Evolutionary conservation across 2,329 filamentous ascomycete genomes (phyloP).

Genomic region (Alternaria gaisen): DNA sequence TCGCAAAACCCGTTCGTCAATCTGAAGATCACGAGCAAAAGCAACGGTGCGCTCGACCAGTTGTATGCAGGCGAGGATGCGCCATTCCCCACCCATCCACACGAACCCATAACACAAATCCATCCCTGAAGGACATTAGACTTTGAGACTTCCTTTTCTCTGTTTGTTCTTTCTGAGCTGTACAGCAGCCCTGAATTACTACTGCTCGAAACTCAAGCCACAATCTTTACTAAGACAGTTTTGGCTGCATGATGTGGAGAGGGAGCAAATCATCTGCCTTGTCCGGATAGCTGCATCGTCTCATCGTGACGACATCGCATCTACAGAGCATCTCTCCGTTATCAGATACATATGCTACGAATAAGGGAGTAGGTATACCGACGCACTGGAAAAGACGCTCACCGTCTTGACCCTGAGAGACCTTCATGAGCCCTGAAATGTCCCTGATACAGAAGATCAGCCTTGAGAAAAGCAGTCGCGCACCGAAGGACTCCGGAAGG

Average conservation of each 20-base stretch:
- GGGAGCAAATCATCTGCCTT: not conserved
- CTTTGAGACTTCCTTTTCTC: conserved; percentile 2
- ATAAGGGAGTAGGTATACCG: not conserved
- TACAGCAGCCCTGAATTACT: not conserved
- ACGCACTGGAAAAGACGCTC: not conserved
- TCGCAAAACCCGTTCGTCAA: conserved; percentile 7
- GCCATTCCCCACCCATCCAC: conserved; percentile 6
- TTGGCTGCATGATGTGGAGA: conserved; percentile 1
- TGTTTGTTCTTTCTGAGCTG: not conserved
- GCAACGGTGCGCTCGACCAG: conserved; percentile 1
- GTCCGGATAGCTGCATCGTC: not conserved
- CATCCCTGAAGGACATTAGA: conserved; percentile 4
- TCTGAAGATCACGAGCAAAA: conserved; percentile 14
- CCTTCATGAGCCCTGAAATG: not conserved
- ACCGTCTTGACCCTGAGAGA: conserved; percentile 5
- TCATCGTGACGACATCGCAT: not conserved
- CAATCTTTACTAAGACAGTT: not conserved
- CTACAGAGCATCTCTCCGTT: not conserved
- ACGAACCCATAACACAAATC: not conserved
- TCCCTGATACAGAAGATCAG: not conserved
- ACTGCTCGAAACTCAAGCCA: conserved; percentile 3
- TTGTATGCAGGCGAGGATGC: not conserved
- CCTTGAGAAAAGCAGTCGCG: conserved; percentile 9
- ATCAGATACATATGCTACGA: not conserved
- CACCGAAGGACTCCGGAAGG: not conserved